Conservation (phyloP, 768 basidiomycete species). For the Albatrellus ellisii region DNA sequence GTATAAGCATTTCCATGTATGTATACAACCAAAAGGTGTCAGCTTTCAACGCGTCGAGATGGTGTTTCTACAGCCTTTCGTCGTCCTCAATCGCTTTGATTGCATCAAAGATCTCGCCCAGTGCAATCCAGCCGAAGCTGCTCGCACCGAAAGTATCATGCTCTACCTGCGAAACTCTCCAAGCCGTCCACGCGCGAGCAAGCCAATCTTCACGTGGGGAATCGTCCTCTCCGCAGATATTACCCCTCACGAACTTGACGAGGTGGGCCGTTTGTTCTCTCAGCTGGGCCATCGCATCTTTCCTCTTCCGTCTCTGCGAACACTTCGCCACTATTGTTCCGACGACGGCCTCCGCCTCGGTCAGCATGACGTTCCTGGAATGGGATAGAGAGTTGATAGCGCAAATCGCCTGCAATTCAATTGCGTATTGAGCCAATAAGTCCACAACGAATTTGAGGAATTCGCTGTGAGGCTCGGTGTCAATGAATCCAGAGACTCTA, state of each 20-base stretch:
- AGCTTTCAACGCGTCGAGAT: too few species aligned
- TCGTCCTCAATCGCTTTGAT: conserved; percentile 32
- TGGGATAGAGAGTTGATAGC: conserved; percentile 29
- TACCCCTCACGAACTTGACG: conserved; percentile 34
- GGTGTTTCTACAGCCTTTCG: too few species aligned
- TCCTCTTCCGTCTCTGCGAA: conserved; percentile 40
- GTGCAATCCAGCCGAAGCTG: conserved; percentile 49
- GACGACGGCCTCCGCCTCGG: conserved; percentile 51
- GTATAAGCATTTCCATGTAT: too few species aligned
- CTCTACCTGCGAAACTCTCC: conserved; percentile 28
- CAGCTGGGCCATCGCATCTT: conserved; percentile 38
- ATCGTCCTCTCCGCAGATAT: conserved; percentile 37
- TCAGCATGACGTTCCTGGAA: conserved; percentile 26
- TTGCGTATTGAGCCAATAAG: conserved; percentile 26
- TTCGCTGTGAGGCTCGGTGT: conserved; percentile 3
- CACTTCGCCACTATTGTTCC: conserved; percentile 56
- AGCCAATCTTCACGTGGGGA: conserved; percentile 27
- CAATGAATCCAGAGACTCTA: conserved; percentile 16
- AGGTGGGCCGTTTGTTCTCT: conserved; percentile 42
- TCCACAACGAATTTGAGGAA: conserved; percentile 6
- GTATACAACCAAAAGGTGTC: too few species aligned
- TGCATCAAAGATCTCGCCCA: conserved; percentile 43
- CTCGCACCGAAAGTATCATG: conserved; percentile 38
- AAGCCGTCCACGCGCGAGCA: conserved; percentile 41
- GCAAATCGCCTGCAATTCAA: conserved; percentile 36